Evolutionary conservation across 768 basidiomycete genomes (phyloP).

Genomic region (Phallus indusiatus): DNA sequence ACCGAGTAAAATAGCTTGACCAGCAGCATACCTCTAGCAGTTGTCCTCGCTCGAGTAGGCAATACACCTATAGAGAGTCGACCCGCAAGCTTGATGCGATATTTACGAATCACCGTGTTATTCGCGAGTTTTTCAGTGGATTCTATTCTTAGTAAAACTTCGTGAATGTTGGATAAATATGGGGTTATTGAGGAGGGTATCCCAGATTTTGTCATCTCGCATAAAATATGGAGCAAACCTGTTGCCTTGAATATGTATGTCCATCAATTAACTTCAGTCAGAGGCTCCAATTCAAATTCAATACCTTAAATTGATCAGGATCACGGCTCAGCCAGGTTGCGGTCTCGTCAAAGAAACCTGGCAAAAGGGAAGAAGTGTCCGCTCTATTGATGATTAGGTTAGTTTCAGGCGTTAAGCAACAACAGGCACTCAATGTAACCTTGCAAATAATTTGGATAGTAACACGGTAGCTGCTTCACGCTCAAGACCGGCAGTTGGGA

Average conservation of each 20-base stretch:
- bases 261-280: slow-evolving; percentile 1
- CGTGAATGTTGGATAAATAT: slow-evolving; percentile 33
- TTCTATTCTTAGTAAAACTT: slow-evolving; percentile 35
- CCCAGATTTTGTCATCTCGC: slow-evolving; percentile 59
- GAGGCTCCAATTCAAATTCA: slow-evolving; percentile 14
- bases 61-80: slow-evolving; percentile 55
- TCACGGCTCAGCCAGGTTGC: slow-evolving; percentile 27
- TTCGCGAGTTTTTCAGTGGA: slow-evolving; percentile 29
- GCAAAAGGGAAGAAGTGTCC: slow-evolving; percentile 43
- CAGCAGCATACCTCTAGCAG: slow-evolving; percentile 31
- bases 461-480: slow-evolving; percentile 74
- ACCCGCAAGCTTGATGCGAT: slow-evolving; percentile 55
- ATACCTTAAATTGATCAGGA: slow-evolving; percentile 44
- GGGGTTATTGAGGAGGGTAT: slow-evolving; percentile 42
- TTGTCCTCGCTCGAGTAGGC: slow-evolving; percentile 33
- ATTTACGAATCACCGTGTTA: slow-evolving; percentile 66
- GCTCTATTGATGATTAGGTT: slow-evolving; percentile 31
- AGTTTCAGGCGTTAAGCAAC: slow-evolving; percentile 9
- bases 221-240: slow-evolving; percentile 59
- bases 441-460: slow-evolving; percentile 72
- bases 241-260: slow-evolving; percentile 38
- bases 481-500: slow-evolving; percentile 70
- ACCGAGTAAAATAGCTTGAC: slow-evolving; percentile 1
- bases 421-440: slow-evolving; percentile 36
- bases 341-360: slow-evolving; percentile 44